Percentiles rank a stretch among this genome's conserved stretches.
These are phyloP conservation scores for Aspergillus nidulans DNA, from an alignment of 495 filamentous ascomycete species.

Conservation along the genomic window DNA sequence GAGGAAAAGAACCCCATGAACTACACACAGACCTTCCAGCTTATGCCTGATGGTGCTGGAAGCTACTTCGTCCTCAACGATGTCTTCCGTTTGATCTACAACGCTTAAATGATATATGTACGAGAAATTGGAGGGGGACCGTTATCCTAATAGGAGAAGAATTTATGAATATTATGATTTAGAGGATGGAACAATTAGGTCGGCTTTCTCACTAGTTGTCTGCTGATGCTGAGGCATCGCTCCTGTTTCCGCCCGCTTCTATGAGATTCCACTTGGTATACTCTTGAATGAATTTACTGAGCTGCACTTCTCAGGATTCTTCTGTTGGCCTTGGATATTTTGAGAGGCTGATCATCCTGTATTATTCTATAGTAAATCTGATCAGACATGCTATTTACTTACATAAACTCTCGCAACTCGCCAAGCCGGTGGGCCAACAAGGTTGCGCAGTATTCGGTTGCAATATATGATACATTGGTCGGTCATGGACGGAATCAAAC, in stretches of 20 bases:
- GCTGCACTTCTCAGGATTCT: background rate
- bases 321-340: background rate
- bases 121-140: background rate
- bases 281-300: conserved; percentile 9
- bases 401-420: background rate
- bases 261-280: background rate
- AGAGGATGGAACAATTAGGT: background rate
- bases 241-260: background rate
- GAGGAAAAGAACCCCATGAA: conserved; percentile 74
- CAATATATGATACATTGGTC: too few relatives aligned
- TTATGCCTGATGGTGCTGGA: conserved; percentile 61
- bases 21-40: conserved; percentile 82
- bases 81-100: conserved; percentile 79
- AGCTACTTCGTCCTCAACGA: conserved; percentile 88
- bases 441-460: too few relatives aligned
- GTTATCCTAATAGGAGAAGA: background rate
- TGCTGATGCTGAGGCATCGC: background rate
- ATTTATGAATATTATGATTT: conserved; percentile 20
- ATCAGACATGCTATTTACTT: background rate
- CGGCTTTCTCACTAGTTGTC: background rate
- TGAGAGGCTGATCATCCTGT: background rate
- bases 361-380: background rate
- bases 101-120: conserved; percentile 6
- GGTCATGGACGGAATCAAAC: too few relatives aligned
- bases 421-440: background rate